Evolutionary conservation across 1,139 yeast genomes (phyloP).

Genomic region (Saccharomyces hybrid): DNA sequence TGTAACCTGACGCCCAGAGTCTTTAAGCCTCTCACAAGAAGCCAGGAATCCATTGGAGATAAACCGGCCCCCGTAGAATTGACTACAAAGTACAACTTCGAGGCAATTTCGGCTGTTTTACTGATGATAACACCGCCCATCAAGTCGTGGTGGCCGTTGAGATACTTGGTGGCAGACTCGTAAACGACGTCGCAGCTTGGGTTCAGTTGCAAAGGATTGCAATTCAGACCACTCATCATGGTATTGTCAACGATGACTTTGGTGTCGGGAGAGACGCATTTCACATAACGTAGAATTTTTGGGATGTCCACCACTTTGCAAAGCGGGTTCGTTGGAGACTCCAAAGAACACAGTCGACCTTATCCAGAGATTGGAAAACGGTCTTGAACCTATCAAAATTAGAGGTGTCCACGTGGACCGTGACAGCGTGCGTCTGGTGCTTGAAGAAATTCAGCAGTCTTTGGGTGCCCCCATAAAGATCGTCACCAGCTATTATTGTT

Average conservation of each 20-base stretch:
- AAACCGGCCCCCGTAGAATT: conserved; percentile 89
- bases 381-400: conserved; percentile 38
- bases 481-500: conserved; percentile 75
- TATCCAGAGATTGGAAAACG: conserved; percentile 41
- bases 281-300: conserved; percentile 58
- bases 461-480: conserved; percentile 87
- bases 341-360: conserved; percentile 54
- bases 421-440: conserved; percentile 58
- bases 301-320: conserved; percentile 79
- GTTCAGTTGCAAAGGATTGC: conserved; percentile 78
- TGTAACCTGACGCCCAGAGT: conserved; percentile 79
- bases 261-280: conserved; percentile 56
- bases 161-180: conserved; percentile 85
- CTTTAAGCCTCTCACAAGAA: conserved; percentile 75
- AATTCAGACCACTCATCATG: conserved; percentile 86
- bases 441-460: conserved; percentile 69
- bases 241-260: conserved; percentile 87
- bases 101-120: conserved; percentile 54
- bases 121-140: conserved; percentile 91
- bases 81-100: conserved; percentile 63
- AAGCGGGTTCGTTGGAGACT: conserved; percentile 87
- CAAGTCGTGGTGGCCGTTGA: conserved; percentile 90
- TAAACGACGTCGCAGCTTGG: conserved; percentile 68
- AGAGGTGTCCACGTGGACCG: conserved; percentile 78
- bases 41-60: conserved; percentile 88